Percentiles rank a stretch among this genome's conserved stretches.
Evolutionary conservation across 805 yeast species (phyloP).

Genomic region (Saturnispora silvae): DNA sequence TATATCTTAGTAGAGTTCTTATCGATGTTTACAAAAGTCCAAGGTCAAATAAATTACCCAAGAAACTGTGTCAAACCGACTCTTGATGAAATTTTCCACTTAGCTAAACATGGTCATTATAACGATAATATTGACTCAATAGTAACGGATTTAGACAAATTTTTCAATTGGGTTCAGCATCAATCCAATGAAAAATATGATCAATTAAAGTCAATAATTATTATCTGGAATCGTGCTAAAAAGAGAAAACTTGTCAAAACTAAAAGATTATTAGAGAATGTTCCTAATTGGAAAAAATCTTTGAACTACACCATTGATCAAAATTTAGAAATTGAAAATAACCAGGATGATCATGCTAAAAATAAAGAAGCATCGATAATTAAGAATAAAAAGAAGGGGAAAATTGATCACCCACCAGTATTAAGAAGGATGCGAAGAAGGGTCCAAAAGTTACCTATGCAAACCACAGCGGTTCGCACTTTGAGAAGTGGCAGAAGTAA

Average conservation of each 20-base stretch:
- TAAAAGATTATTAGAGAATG: too few species aligned
- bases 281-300: too few species aligned
- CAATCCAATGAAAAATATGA: not conserved
- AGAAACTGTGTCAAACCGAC: conserved; percentile 11
- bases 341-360: too few species aligned
- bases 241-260: conserved; percentile 2
- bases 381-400: too few species aligned
- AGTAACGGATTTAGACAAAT: conserved; percentile 22
- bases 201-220: not conserved
- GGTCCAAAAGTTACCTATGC: conserved; percentile 6
- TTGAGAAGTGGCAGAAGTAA: conserved; percentile 3
- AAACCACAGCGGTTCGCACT: conserved; percentile 1
- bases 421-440: conserved; percentile 3
- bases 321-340: too few species aligned
- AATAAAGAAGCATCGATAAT: too few species aligned
- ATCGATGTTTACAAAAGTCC: conserved; percentile 4
- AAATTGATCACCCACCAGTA: not conserved
- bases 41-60: conserved; percentile 3
- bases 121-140: conserved; percentile 18
- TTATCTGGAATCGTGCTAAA: conserved; percentile 3
- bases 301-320: too few species aligned
- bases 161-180: conserved; percentile 17
- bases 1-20: conserved; percentile 6
- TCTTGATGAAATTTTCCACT: conserved; percentile 20
- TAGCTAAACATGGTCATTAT: conserved; percentile 22